Percentiles rank a stretch among this genome's conserved stretches.
Evolutionary conservation across 805 yeast genomes (phyloP).

Genomic region (Allodekkera sacchari): DNA sequence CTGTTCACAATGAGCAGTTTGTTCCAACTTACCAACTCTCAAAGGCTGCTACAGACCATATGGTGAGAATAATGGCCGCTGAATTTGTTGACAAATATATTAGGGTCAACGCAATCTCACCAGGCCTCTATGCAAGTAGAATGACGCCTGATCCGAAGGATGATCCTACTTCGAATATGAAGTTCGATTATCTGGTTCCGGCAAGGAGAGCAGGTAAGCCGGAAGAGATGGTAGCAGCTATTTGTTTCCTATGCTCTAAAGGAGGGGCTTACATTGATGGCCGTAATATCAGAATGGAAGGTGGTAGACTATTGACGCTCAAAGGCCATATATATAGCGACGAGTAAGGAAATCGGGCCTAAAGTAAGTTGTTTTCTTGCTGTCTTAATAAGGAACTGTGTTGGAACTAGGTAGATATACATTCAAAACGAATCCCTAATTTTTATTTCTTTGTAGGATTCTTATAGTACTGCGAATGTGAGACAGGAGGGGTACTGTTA

Average conservation of each 20-base stretch:
- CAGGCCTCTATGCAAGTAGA: conserved; percentile 15
- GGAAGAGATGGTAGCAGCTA: conserved; percentile 16
- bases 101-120: conserved; percentile 17
- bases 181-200: conserved; percentile 12
- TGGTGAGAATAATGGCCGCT: conserved; percentile 21
- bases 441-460: too few relatives aligned
- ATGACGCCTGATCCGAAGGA: conserved; percentile 16
- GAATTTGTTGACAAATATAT: conserved; percentile 18
- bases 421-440: too few relatives aligned
- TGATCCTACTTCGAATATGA: conserved; percentile 15
- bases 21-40: conserved; percentile 17
- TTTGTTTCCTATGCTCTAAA: conserved; percentile 13
- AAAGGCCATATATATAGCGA: conserved; percentile 18
- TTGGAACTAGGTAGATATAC: too few relatives aligned
- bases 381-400: too few relatives aligned
- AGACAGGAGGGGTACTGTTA: too few relatives aligned
- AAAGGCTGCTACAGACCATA: conserved; percentile 15
- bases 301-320: conserved; percentile 15
- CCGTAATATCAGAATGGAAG: conserved; percentile 17
- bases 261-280: conserved; percentile 20
- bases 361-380: too few relatives aligned
- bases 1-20: conserved; percentile 17
- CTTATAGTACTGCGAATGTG: too few relatives aligned
- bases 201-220: conserved; percentile 15
- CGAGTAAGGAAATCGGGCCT: too few relatives aligned